Percentiles rank a stretch among this genome's conserved stretches.
phyloP scores from a whole-genome alignment of 2,329 filamentous ascomycete genomes.

The Colletotrichum godetiae region DNA sequence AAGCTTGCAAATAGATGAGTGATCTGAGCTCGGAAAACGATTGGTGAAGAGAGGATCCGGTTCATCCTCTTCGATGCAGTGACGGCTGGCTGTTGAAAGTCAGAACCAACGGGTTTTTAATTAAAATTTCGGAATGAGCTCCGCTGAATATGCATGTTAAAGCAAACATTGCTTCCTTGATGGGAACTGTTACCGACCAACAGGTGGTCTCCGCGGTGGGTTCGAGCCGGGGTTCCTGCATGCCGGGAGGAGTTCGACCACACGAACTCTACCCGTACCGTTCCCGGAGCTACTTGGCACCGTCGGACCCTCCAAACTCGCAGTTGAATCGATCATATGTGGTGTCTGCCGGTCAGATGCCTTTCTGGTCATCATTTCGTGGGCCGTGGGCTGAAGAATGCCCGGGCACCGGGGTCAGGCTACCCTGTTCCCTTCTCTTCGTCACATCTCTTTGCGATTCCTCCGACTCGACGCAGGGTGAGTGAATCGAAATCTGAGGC shows the following conservation, averaged over 20 bases:
- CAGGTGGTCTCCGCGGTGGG: constrained; percentile 3
- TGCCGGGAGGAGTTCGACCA: no score
- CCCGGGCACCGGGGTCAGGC: no score
- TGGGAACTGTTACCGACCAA: background rate
- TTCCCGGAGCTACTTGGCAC: no score
- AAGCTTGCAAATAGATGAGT: background rate
- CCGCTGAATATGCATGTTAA: background rate
- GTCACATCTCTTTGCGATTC: background rate
- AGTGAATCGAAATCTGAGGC: background rate
- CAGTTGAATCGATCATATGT: no score
- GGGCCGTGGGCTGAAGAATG: no score
- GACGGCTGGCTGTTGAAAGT: background rate
- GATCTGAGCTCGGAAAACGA: background rate
- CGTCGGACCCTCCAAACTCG: no score
- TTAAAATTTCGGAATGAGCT: background rate
- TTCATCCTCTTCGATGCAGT: background rate
- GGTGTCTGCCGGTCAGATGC: no score
- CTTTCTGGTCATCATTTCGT: no score
- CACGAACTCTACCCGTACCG: no score
- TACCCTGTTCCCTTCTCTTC: background rate
- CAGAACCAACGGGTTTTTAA: background rate
- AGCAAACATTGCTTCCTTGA: background rate
- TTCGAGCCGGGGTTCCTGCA: background rate
- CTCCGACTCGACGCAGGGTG: background rate
- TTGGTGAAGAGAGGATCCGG: background rate